Base-by-base conservation (phyloP, 192 early-diverging fungal species). In the Backusella sp. region DNA sequence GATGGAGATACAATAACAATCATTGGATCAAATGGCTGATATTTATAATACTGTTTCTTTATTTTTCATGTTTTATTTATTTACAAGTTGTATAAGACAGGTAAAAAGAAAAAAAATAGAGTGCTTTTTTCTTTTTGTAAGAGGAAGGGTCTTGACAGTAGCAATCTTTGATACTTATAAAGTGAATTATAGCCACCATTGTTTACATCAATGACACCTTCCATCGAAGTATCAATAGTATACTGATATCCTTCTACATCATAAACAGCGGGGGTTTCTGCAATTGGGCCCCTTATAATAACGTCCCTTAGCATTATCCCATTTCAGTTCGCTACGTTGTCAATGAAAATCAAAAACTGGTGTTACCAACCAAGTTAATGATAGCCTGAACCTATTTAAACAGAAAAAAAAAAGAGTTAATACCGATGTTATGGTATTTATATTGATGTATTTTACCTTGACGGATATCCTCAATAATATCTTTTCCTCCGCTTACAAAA, bases 261-360 rank as follows among this genome's bases (percentile, higher is more conserved):
- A 44, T 78, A 46, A 19, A 86, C 77, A 28, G 73, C 65, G 42
- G 82, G 80, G n/a, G 67, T 78, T 71, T 86, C 85, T 15, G 84
- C 30, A 8, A 81, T 75, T 9, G 66, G 59, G 7, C 85, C 85
- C 21, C 28, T 83, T 80, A 35, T 70, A 72, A 67, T 83, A 76
- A 2, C 67, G 70, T 32, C 78, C 82, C 14, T 73, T 68, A 3
- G 73, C 52, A 17, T 30, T 76, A 73, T 84, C 76, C 66, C 53
- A 81, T 12, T 84, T 74, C 28, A 84, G 46, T 66, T 84, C 79
- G 56, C 79, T 84, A 36, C 83, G 75, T 53, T 70, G 78, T 77
- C 83, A 86, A 28, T 77, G 79, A 67, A 86, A 86, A 37, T 80
- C 76, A 76, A 86, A 86, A 30, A 83, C 83, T 17, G 85, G 83